Evolutionary conservation across 805 yeast genomes (phyloP).

Genomic region (Diddensiella santjacobensis): DNA sequence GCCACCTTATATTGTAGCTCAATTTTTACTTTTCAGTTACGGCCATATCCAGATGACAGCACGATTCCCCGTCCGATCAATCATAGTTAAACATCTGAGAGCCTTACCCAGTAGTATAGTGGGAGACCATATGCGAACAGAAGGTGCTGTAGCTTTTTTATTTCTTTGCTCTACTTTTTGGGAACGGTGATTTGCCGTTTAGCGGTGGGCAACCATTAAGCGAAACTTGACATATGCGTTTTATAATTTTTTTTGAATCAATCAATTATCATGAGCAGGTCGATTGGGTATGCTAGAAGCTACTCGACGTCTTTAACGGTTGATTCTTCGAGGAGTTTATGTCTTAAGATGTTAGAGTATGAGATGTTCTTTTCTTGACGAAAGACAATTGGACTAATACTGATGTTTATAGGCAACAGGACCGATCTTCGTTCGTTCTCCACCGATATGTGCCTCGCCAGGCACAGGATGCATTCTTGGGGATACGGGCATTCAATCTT

Average conservation of each 20-base stretch:
- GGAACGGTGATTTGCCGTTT: too few relatives aligned
- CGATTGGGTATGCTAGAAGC: background rate
- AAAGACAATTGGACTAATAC: background rate
- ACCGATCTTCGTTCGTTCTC: slow-evolving; percentile 60
- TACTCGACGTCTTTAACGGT: background rate
- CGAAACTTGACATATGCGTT: too few relatives aligned
- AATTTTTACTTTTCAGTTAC: slow-evolving; percentile 38
- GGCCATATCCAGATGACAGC: slow-evolving; percentile 59
- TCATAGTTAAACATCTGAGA: slow-evolving; percentile 56
- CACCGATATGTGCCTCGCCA: slow-evolving; percentile 67
- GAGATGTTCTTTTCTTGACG: background rate
- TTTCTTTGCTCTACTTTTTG: too few relatives aligned
- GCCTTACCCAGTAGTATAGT: slow-evolving; percentile 55
- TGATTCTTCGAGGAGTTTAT: background rate
- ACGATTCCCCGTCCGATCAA: slow-evolving; percentile 62
- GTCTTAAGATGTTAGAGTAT: background rate
- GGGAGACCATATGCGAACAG: slow-evolving; percentile 58
- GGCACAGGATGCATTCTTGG: slow-evolving; percentile 58
- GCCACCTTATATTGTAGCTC: too few relatives aligned
- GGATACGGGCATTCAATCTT: slow-evolving; percentile 60
- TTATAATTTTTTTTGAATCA: too few relatives aligned
- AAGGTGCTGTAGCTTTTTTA: slow-evolving; percentile 49
- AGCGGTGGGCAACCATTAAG: too few relatives aligned
- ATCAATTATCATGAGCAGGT: background rate
- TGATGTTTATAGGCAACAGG: slow-evolving; percentile 28